Evolutionary conservation across 805 yeast genomes (phyloP), one percentile per base, ranked within the genome.

Genomic region (Limtongia smithiae): DNA sequence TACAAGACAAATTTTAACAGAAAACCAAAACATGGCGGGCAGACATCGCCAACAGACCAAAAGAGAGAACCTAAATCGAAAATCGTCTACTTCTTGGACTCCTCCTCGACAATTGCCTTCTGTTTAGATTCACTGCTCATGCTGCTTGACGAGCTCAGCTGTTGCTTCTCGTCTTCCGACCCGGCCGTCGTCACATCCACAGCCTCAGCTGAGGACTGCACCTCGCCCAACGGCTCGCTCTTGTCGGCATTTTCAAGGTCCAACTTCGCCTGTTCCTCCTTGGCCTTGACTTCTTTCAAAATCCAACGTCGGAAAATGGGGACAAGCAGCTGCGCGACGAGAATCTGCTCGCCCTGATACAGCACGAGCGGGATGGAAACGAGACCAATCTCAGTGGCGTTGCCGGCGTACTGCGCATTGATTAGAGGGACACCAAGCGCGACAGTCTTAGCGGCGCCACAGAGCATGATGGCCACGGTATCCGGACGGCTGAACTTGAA

Each of bases 401-500:
- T 71, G 59, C 77, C 79, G 14, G 94, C 94, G 64, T 86, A 88
- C 64, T 85, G 91, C 0, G 91, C 79, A 1, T 89, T 74, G n/a
- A 84, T 74, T 43, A 88, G 71, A 1, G 95, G 84, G 3, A 88
- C 95, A 32, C 96, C 96, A 44, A 88, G 71, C 0, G 96, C 96
- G 0, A 95, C 96, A 0, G 96, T 88, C 66, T 88, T 89, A 1
- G 96, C 95, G 4, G 95, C 91, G 9, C 95, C 95, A 67, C 95
- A 86, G 51, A 87, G 74, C 83, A 88, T 77, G 43, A 89, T 76
- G 11, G 90, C 75, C 31, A 86, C 85, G 0, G 95, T 79, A 61
- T 89, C 95, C 44, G 71, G 66, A 58, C 82, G 77, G 60, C 74
- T 73, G 66, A 84, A 84, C 66, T 83, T 84, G 60, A 85, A 86